Evolutionary conservation across 2,329 filamentous ascomycete genomes (phyloP).

Genomic region (Madurella mycetomatis): DNA sequence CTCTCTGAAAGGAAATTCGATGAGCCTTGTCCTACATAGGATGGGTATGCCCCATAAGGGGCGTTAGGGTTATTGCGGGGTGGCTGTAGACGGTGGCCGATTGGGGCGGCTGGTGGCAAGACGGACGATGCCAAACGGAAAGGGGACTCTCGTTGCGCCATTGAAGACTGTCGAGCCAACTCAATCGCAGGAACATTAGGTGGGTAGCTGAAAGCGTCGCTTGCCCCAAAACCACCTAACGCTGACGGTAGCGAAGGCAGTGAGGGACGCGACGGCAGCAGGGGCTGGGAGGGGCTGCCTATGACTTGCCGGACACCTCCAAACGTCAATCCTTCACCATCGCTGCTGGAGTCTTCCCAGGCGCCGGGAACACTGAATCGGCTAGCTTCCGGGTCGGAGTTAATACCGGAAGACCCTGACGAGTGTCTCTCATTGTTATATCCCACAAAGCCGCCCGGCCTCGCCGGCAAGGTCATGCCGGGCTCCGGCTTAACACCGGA

Average conservation of each 20-base stretch:
- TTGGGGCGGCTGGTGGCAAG: constrained; percentile 2
- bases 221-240: background rate
- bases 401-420: background rate
- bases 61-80: background rate
- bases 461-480: constrained; percentile 1
- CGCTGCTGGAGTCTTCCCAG: constrained; percentile 12
- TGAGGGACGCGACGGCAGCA: constrained; percentile 2
- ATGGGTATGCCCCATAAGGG: background rate
- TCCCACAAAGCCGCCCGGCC: background rate
- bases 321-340: background rate
- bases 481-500: constrained; percentile 6
- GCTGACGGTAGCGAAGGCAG: constrained; percentile 1
- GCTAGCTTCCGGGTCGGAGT: constrained; percentile 1
- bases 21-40: background rate
- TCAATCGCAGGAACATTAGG: constrained; percentile 18
- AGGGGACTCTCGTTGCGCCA: constrained; percentile 11
- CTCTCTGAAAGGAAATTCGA: background rate
- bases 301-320: background rate
- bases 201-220: background rate
- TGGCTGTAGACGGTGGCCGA: background rate
- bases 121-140: background rate
- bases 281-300: background rate
- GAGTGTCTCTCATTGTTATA: background rate
- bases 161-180: constrained; percentile 19
- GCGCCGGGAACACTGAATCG: constrained; percentile 10